Percentiles rank a stretch among this genome's conserved stretches.
These are phyloP conservation scores for Tilletia setariae DNA, from an alignment of 1,284 basidiomycete species.

Conservation along the genomic window DNA sequence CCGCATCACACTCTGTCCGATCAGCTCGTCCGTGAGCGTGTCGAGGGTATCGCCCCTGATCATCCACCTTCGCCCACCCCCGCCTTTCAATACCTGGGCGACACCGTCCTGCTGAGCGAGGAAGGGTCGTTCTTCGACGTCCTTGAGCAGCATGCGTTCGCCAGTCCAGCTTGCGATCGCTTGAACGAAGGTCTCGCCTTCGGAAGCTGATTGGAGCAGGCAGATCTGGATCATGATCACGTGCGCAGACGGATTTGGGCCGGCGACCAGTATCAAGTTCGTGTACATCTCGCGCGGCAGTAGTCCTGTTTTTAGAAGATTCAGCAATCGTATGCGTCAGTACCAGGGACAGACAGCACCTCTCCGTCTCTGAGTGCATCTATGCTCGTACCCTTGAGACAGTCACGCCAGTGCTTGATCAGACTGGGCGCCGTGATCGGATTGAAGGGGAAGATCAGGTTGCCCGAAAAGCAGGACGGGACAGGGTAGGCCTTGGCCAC, in stretches of 20 bases:
- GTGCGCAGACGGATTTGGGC: slow-evolving; percentile 57
- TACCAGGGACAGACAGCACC: no score
- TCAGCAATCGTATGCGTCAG: not conserved
- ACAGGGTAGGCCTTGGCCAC: slow-evolving; percentile 79
- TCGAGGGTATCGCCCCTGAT: slow-evolving; percentile 59
- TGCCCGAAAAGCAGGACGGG: slow-evolving; percentile 82
- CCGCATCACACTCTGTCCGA: slow-evolving; percentile 73
- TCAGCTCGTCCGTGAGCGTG: slow-evolving; percentile 76
- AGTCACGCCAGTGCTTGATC: slow-evolving; percentile 85
- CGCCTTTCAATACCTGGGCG: slow-evolving; percentile 78
- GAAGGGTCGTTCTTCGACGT: slow-evolving; percentile 82
- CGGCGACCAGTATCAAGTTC: slow-evolving; percentile 82
- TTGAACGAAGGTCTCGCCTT: slow-evolving; percentile 73
- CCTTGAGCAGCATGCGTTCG: slow-evolving; percentile 70
- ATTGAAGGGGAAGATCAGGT: slow-evolving; percentile 83
- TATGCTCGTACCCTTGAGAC: slow-evolving; percentile 80
- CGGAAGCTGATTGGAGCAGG: slow-evolving; percentile 68
- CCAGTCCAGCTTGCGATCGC: slow-evolving; percentile 81
- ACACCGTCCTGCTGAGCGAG: slow-evolving; percentile 83
- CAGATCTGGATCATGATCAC: slow-evolving; percentile 84
- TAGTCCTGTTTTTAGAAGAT: slow-evolving; percentile 7
- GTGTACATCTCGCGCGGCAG: slow-evolving; percentile 76
- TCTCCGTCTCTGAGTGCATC: no score
- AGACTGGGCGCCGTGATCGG: slow-evolving; percentile 76
- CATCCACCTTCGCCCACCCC: slow-evolving; percentile 58